Percentiles rank a stretch among this genome's conserved stretches.
Conservation (phyloP, 805 yeast genomes). For the Candida berthetii region DNA sequence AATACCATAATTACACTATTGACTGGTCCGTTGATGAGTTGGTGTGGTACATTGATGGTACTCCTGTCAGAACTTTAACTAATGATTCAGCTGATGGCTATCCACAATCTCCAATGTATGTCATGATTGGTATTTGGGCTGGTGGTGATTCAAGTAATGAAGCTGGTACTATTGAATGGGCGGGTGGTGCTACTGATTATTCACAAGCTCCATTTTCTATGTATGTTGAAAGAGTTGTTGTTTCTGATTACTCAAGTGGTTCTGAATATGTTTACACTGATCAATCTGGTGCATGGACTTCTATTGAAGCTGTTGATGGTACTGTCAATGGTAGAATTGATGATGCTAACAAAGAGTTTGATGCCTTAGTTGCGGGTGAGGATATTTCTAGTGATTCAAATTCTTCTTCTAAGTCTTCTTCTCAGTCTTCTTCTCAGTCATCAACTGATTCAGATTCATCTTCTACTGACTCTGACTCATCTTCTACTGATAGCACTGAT, state of each 20-base stretch:
- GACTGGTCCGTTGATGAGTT: slow-evolving; percentile 73
- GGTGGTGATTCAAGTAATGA: slow-evolving; percentile 69
- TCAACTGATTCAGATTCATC: slow-evolving; percentile 3
- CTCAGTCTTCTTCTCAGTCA: neutral
- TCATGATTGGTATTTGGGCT: slow-evolving; percentile 71
- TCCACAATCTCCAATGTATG: slow-evolving; percentile 88
- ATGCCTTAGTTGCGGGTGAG: slow-evolving; percentile 25
- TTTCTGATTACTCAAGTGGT: slow-evolving; percentile 70
- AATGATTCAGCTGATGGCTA: slow-evolving; percentile 58
- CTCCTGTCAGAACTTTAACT: slow-evolving; percentile 53
- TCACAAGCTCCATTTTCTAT: slow-evolving; percentile 62
- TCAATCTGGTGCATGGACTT: slow-evolving; percentile 50
- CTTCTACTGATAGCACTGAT: slow-evolving; percentile 5
- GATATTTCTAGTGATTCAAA: slow-evolving; percentile 16
- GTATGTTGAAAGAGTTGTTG: slow-evolving; percentile 50
- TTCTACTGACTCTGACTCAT: slow-evolving; percentile 11
- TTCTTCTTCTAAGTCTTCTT: slow-evolving; percentile 6
- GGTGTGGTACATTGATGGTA: slow-evolving; percentile 72
- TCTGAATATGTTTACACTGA: slow-evolving; percentile 48
- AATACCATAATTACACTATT: slow-evolving; percentile 71
- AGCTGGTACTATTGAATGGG: slow-evolving; percentile 74
- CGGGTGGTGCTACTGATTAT: slow-evolving; percentile 71
- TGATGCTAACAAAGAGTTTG: slow-evolving; percentile 39
- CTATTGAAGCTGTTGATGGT: slow-evolving; percentile 54
- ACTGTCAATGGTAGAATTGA: slow-evolving; percentile 51